A percentile compares a stretch with the other conserved stretches of the same genome.
These are phyloP conservation scores for Vinca major DNA, from an alignment of 305 asterid genomes.

Conservation along the genomic window DNA sequence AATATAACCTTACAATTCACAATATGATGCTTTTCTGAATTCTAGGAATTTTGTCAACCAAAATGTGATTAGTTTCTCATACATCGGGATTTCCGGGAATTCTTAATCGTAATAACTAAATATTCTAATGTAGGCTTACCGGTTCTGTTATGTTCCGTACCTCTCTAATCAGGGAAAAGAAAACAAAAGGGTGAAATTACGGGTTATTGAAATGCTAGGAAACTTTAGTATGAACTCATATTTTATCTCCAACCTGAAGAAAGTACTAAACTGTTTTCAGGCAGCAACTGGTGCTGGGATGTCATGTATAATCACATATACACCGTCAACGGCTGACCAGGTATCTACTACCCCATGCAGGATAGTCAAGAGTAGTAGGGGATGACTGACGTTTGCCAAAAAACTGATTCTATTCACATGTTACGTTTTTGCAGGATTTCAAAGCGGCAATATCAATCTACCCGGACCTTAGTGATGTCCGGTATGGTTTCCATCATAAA, in stretches of 20 bases:
- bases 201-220: too few relatives aligned
- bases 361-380: not conserved
- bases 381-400: not conserved
- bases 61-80: not conserved
- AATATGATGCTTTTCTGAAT: not conserved
- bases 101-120: not conserved
- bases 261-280: constrained; percentile 29
- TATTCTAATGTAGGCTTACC: not conserved
- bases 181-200: too few relatives aligned
- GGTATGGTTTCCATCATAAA: constrained; percentile 30
- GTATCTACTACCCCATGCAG: constrained; percentile 21
- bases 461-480: constrained; percentile 74
- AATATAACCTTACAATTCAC: not conserved
- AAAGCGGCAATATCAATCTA: constrained; percentile 66
- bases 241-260: not conserved
- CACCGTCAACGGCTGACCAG: constrained; percentile 82
- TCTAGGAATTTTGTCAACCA: not conserved
- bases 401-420: not conserved
- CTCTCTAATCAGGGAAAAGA: too few relatives aligned
- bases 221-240: not conserved
- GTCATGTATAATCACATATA: constrained; percentile 81
- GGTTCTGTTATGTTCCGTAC: too few relatives aligned
- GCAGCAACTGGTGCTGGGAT: constrained; percentile 92
- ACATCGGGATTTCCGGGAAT: not conserved
- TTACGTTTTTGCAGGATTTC: constrained; percentile 45